These are phyloP conservation scores for Spinellus fusiger DNA, from an alignment of 192 early-diverging fungal genomes.

Conservation along the genomic window DNA sequence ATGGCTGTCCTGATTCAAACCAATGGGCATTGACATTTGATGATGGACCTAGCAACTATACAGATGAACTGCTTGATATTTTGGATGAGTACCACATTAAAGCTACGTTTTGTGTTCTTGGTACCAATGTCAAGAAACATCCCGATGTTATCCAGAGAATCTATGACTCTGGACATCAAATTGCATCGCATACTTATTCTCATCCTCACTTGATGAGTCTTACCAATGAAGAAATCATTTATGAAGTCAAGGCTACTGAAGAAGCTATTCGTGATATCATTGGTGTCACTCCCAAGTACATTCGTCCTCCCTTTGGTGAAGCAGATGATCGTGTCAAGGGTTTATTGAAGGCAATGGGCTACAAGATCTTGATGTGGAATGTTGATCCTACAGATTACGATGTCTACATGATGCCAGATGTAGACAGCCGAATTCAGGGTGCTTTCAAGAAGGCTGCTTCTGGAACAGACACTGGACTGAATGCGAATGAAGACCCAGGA, in stretches of 20 bases:
- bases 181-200: constrained; percentile 51
- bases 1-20: constrained; percentile 13
- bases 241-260: constrained; percentile 40
- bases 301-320: constrained; percentile 56
- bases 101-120: constrained; percentile 67
- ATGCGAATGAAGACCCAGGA: constrained; percentile 19
- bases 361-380: constrained; percentile 32
- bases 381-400: constrained; percentile 32
- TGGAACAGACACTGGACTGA: constrained; percentile 5
- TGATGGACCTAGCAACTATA: constrained; percentile 49
- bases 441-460: background rate
- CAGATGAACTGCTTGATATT: constrained; percentile 43
- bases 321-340: constrained; percentile 56
- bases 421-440: constrained; percentile 1
- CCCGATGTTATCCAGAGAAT: constrained; percentile 42
- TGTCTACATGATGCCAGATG: constrained; percentile 10
- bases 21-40: constrained; percentile 48
- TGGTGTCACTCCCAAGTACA: constrained; percentile 48
- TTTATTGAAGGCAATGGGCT: constrained; percentile 34
- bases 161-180: constrained; percentile 50
- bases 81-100: constrained; percentile 48
- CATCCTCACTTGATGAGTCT: constrained; percentile 45
- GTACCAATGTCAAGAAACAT: constrained; percentile 39
- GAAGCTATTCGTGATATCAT: constrained; percentile 42
- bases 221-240: constrained; percentile 32